Conservation (phyloP, 2,329 filamentous ascomycete species). For the Metarhizium guizhouense region DNA sequence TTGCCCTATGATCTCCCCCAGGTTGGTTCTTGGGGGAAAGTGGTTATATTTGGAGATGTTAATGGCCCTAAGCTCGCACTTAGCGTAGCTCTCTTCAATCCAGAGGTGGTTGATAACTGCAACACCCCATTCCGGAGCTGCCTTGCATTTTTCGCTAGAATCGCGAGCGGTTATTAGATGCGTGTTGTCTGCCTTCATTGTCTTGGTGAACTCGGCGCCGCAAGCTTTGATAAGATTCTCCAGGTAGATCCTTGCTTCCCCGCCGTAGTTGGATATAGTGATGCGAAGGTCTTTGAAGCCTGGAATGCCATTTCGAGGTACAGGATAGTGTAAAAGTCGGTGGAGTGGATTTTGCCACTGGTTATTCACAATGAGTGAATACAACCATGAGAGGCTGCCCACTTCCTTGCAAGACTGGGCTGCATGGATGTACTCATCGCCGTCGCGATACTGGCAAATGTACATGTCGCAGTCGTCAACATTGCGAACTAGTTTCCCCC, state of each 20-base stretch:
- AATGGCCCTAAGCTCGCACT: constrained; percentile 66
- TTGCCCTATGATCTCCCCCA: constrained; percentile 87
- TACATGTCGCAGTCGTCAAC: constrained; percentile 71
- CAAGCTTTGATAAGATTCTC: constrained; percentile 82
- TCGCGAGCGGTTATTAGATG: constrained; percentile 89
- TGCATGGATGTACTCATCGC: constrained; percentile 66
- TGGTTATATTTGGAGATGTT: constrained; percentile 70
- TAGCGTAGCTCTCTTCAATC: constrained; percentile 95
- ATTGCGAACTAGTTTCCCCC: constrained; percentile 57
- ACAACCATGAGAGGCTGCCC: constrained; percentile 90
- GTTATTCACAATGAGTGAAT: constrained; percentile 81
- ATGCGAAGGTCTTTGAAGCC: constrained; percentile 72
- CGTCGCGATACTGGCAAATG: constrained; percentile 80
- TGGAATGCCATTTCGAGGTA: constrained; percentile 66
- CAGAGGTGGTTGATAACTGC: constrained; percentile 89
- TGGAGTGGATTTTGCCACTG: constrained; percentile 79
- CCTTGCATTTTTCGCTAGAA: constrained; percentile 85
- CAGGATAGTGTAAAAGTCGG: constrained; percentile 81
- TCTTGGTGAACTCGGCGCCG: constrained; percentile 87
- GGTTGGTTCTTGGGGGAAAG: constrained; percentile 82
- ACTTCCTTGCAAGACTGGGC: constrained; percentile 73
- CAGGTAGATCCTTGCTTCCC: constrained; percentile 85
- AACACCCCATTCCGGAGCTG: constrained; percentile 87
- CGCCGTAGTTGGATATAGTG: constrained; percentile 92
- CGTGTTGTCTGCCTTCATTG: constrained; percentile 90